phyloP scores from a whole-genome alignment of 805 yeast genomes.

The Starmera dryadoides region DNA sequence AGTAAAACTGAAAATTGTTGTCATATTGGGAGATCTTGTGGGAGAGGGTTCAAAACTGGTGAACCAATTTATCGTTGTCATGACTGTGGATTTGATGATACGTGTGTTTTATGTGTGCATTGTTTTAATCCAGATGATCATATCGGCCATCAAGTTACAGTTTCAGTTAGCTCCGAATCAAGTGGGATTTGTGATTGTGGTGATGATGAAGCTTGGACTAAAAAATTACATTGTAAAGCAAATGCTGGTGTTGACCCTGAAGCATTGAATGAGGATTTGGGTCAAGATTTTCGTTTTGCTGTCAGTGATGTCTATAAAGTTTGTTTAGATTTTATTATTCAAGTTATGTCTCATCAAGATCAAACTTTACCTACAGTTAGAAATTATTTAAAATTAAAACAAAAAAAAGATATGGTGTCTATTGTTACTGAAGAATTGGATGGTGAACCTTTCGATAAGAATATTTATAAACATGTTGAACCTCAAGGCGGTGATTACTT shows the following conservation, averaged over 20 bases:
- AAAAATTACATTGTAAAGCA: constrained; percentile 41
- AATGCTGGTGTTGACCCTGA: constrained; percentile 29
- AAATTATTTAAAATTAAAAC: neutral
- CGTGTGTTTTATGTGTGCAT: constrained; percentile 68
- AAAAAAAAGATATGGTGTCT: neutral
- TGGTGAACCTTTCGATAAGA: constrained; percentile 1
- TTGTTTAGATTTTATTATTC: constrained; percentile 35
- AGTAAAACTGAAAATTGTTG: neutral
- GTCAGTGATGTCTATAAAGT: constrained; percentile 22
- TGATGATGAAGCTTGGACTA: constrained; percentile 57
- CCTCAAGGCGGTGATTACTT: constrained; percentile 26
- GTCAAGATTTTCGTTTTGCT: neutral
- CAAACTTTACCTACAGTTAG: constrained; percentile 32
- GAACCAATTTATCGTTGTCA: constrained; percentile 67
- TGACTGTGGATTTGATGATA: constrained; percentile 72
- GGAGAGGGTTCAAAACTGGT: constrained; percentile 50
- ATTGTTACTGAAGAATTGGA: constrained; percentile 4
- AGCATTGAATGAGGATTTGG: neutral
- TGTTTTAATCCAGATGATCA: constrained; percentile 72
- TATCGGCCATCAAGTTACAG: constrained; percentile 53
- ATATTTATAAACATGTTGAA: neutral
- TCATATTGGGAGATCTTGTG: constrained; percentile 63
- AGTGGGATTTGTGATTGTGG: constrained; percentile 73
- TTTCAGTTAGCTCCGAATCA: constrained; percentile 40
- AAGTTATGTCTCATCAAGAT: constrained; percentile 30